phyloP scores from a whole-genome alignment of 768 basidiomycete species.

The Vararia minispora region DNA sequence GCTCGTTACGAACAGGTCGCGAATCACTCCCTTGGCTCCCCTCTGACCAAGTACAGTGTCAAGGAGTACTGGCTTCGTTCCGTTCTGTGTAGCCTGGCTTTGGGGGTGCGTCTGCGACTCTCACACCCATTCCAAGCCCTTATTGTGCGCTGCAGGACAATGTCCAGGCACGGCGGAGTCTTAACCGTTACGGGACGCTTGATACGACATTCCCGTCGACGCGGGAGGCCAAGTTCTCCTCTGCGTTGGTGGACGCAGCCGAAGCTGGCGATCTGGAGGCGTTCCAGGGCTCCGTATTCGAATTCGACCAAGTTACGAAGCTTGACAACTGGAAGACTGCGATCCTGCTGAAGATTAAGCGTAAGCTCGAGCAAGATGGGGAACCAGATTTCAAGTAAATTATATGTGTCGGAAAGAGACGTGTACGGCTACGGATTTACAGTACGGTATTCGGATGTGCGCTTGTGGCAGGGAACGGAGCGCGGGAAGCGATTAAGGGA shows the following conservation, averaged over 20 bases:
- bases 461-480: too few relatives aligned
- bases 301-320: slow-evolving; percentile 87
- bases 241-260: slow-evolving; percentile 66
- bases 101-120: slow-evolving; percentile 44
- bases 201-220: slow-evolving; percentile 83
- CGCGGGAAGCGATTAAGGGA: too few relatives aligned
- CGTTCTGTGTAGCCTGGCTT: slow-evolving; percentile 79
- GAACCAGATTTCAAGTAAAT: slow-evolving; percentile 21
- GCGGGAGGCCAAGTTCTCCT: slow-evolving; percentile 85
- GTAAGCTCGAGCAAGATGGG: slow-evolving; percentile 55
- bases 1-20: slow-evolving; percentile 87
- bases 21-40: slow-evolving; percentile 63
- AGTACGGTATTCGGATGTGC: slow-evolving; percentile 1
- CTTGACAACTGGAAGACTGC: slow-evolving; percentile 95
- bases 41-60: slow-evolving; percentile 94
- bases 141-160: slow-evolving; percentile 55
- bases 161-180: slow-evolving; percentile 71
- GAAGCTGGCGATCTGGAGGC: slow-evolving; percentile 58
- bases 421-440: background rate
- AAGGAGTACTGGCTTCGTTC: slow-evolving; percentile 95
- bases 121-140: background rate
- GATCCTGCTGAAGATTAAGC: slow-evolving; percentile 87
- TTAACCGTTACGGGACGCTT: slow-evolving; percentile 65
- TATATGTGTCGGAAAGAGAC: too few relatives aligned
- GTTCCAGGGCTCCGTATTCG: slow-evolving; percentile 78